A percentile compares a stretch with the other conserved stretches of the same genome.
phyloP scores from a whole-genome alignment of 2,329 filamentous ascomycete species.

The Amesomyces nigricolor region DNA sequence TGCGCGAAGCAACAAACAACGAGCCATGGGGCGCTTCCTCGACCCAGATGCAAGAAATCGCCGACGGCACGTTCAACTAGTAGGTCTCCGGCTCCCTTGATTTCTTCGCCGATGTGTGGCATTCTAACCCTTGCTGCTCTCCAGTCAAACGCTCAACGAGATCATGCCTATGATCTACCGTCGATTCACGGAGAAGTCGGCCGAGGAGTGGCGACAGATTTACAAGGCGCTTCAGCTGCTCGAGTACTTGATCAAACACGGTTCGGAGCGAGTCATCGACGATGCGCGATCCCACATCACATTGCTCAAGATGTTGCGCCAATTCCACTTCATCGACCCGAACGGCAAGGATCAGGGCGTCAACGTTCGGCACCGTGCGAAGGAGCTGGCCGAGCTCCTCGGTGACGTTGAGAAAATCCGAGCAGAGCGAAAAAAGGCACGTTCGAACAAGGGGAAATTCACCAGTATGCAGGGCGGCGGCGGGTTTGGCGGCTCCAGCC shows the following conservation, averaged over 20 bases:
- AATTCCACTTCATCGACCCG: constrained; percentile 93
- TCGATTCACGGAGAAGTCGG: constrained; percentile 95
- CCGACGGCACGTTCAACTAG: constrained; percentile 98
- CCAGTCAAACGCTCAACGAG: constrained; percentile 90
- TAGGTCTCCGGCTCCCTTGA: constrained; percentile 42
- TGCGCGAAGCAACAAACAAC: constrained; percentile 97
- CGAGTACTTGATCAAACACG: constrained; percentile 94
- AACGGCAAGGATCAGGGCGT: constrained; percentile 98
- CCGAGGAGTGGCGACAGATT: constrained; percentile 98
- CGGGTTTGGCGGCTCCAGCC: constrained; percentile 50
- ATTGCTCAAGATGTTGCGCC: constrained; percentile 93
- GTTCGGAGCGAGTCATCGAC: constrained; percentile 94
- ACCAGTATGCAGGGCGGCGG: constrained; percentile 84
- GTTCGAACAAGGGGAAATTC: constrained; percentile 88
- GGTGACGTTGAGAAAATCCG: constrained; percentile 86
- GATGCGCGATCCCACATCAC: constrained; percentile 93
- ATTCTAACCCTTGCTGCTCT: constrained; percentile 14
- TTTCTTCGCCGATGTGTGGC: neutral
- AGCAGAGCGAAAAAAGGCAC: constrained; percentile 79
- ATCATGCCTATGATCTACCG: constrained; percentile 99
- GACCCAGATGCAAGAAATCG: constrained; percentile 93
- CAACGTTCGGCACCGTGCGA: constrained; percentile 93
- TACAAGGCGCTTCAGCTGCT: constrained; percentile 97
- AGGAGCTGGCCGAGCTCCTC: constrained; percentile 90
- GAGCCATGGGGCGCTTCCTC: constrained; percentile 91